Base-by-base conservation (phyloP, 305 asterid species). In the Rubia peregrina region DNA sequence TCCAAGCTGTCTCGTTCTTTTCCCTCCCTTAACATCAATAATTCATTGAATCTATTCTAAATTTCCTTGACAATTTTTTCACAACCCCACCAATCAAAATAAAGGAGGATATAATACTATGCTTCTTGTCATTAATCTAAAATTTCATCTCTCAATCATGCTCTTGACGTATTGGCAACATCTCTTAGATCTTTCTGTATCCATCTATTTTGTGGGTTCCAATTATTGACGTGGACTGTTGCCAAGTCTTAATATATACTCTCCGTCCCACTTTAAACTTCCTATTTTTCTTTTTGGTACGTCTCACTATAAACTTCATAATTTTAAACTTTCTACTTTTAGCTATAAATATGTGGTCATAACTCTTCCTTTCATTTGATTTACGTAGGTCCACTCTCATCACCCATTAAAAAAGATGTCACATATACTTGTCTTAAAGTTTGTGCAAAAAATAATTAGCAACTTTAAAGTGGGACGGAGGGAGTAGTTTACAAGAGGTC, bases 111-210 rank as follows among this genome's bases (percentile, higher is more conserved):
- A 22, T 0, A 7, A 48, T 55, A 56, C 46, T 49, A 53, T 12
- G n/a, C 65, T 51, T 7, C 13, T 78, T 65, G 65, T 75, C 66
- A 71, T 71, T 53, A n/a, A 53, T 71, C 64, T 49, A 69, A n/a
- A 69, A 60, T 79, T 80, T 67, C 46, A 44, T 24, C 56, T 48
- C 71, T 68, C 84, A 88, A 86, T 84, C 89, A 85, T 85, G 80
- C 82, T 73, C 53, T 71, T 76, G 67, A 74, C 84, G 96, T 84
- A 87, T 83, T 83, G 89, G 88, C 89, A 78, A 87, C 89, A 83
- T 89, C 92, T 78, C 73, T 78, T 63, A 82, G 87, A 89, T 85
- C 79, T 81, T 36, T 80, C 80, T 71, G 76, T 70, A 65, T 79
- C 70, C 77, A 78, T 80, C 80, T 68, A 74, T 76, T 80, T 44